Evolutionary conservation across 352 stramenopile genomes (phyloP), one percentile per base, ranked within the genome.

Genomic region (Globisporangium parvum): DNA sequence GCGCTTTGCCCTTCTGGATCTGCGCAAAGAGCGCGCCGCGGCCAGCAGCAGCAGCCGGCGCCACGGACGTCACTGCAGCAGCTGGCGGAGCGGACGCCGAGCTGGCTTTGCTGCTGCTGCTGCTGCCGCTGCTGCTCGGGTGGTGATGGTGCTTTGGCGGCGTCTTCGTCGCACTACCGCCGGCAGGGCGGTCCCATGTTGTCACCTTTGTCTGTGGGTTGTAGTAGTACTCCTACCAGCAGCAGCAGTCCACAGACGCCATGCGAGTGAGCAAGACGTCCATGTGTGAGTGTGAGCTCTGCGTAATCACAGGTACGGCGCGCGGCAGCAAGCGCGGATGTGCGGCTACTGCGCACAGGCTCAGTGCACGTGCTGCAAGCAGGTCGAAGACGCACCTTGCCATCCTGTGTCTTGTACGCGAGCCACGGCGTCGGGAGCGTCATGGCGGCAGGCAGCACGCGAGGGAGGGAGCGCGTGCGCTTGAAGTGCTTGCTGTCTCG

Each of bases 221-320:
- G 71, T 95, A 96, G 67, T 92, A 96, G 67, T 96, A 96, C 69
- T 92, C 83, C 84, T 94, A n/a, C n/a, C n/a, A n/a, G 53, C 2
- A 31, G 8, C 10, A 35, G 10, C 12, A 47, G 35, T n/a, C n/a
- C n/a, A n/a, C n/a, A n/a, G n/a, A n/a, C n/a, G n/a, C n/a, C n/a
- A n/a, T n/a, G n/a, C n/a, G n/a, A n/a, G n/a, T n/a, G n/a, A n/a
- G n/a, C n/a, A n/a, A n/a, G n/a, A n/a, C n/a, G n/a, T n/a, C n/a
- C n/a, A n/a, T n/a, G n/a, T 1, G 35, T 20, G 24, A 20, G n/a
- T 39, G 26, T 37, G 47, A 3, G 24, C 20, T 21, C 6, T 12
- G 15, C 12, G 45, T 33, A 17, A 4, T 18, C 0, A n/a, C n/a
- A n/a, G n/a, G n/a, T n/a, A n/a, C n/a, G n/a, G n/a, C n/a, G n/a